Base-by-base conservation (phyloP, 1,284 basidiomycete species). In the Tilletiopsis washingtonensis region DNA sequence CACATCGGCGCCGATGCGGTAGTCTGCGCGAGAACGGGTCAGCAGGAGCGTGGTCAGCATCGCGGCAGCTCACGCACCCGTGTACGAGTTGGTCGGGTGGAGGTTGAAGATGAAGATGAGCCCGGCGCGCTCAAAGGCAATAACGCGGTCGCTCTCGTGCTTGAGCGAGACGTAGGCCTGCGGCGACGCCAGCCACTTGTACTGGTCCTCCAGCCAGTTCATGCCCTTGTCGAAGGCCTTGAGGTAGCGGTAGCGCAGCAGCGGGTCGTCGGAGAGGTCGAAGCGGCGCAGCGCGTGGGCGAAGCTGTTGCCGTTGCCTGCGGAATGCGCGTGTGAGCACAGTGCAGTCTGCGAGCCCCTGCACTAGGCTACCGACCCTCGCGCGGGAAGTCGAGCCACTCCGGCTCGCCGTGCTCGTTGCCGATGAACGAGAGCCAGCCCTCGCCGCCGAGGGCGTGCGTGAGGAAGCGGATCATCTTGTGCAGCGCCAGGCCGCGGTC, bases 321-420 rank as follows among this genome's bases (percentile, higher is more conserved):
- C 38, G 4, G 21, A n/a, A n/a, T n/a, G n/a, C n/a, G n/a, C n/a
- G n/a, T n/a, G n/a, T n/a, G n/a, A n/a, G n/a, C n/a, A n/a, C n/a
- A n/a, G n/a, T n/a, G n/a, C n/a, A n/a, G n/a, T n/a, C n/a, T n/a
- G n/a, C n/a, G n/a, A n/a, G n/a, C n/a, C n/a, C n/a, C n/a, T n/a
- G n/a, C n/a, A n/a, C n/a, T n/a, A 34, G 29, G 9, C 9, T 34
- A 9, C 29, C n/a, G 9, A 34, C 93, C 93, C 61, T 83, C 88
- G 26, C 93, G 85, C 34, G 93, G 93, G 76, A 98, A 98, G 75
- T 97, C 93, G 67, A 98, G 88, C 93, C 93, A 98, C 84, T 96
- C 91, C 11, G 91, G 91, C 73, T 96, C 91, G 38, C 91, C 91
- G 67, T 96, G 96, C 73, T 96, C 91, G 67, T 98, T 98, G 25